Evolutionary conservation across 2,329 filamentous ascomycete species (phyloP).

Genomic region (Hypoxylon sp.): DNA sequence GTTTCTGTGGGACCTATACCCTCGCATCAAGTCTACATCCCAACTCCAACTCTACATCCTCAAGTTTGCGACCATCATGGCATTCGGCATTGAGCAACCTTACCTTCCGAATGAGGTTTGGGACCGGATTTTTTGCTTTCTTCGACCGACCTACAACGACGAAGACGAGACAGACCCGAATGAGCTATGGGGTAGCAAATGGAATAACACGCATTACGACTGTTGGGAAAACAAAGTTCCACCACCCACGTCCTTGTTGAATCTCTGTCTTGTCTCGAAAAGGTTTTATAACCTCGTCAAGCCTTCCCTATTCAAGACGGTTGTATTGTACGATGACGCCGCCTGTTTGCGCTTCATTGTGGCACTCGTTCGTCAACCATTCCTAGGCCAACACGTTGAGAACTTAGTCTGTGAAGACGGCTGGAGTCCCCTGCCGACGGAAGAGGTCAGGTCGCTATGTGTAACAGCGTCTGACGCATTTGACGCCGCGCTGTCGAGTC

Average conservation of each 20-base stretch:
- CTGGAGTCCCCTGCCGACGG: neutral
- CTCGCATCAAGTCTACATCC: neutral
- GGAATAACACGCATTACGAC: no score
- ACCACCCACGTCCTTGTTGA: neutral
- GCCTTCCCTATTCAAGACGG: slow-evolving; percentile 4
- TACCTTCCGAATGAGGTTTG: neutral
- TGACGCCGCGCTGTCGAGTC: neutral
- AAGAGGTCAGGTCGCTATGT: neutral
- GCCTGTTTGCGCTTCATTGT: neutral
- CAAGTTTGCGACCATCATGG: neutral
- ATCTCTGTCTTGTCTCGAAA: slow-evolving; percentile 4
- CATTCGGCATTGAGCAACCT: neutral
- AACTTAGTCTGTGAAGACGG: neutral
- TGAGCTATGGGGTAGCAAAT: no score
- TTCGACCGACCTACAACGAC: neutral
- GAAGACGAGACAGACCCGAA: neutral
- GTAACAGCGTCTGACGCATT: neutral
- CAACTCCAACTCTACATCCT: neutral
- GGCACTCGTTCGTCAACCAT: neutral
- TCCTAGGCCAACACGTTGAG: neutral
- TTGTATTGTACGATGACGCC: neutral
- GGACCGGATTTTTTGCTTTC: neutral
- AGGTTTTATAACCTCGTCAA: neutral
- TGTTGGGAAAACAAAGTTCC: no score
- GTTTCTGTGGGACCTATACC: neutral